Conservation (phyloP, 495 filamentous ascomycete species). For the Tuber aestivum region DNA sequence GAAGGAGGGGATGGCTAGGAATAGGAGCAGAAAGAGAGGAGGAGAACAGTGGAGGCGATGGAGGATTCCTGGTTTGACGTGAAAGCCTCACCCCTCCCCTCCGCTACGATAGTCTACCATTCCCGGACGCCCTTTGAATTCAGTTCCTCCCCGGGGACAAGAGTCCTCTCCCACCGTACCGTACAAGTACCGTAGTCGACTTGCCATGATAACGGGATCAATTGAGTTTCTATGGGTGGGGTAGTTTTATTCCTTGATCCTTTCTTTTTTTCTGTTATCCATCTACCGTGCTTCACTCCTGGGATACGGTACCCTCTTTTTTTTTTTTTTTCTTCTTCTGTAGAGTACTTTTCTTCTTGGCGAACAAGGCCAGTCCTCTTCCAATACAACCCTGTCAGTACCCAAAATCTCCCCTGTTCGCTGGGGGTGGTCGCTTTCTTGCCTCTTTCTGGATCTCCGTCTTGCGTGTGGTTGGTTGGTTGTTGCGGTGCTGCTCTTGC, state of each 20-base stretch:
- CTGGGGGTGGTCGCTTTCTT: background rate
- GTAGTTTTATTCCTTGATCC: background rate
- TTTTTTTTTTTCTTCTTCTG: background rate
- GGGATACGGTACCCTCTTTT: background rate
- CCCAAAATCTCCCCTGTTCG: background rate
- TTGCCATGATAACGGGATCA: background rate
- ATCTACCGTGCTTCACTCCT: background rate
- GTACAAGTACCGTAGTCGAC: background rate
- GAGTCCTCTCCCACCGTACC: background rate
- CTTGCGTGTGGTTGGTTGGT: background rate
- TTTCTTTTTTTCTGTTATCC: background rate
- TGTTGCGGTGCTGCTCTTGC: background rate
- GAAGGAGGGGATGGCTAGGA: background rate
- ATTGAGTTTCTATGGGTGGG: background rate
- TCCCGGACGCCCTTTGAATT: background rate
- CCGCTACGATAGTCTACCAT: background rate
- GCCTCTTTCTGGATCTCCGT: background rate
- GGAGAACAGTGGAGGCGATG: background rate
- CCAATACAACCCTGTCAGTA: background rate
- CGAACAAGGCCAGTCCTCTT: background rate
- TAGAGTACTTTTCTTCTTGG: background rate
- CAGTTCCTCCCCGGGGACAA: background rate
- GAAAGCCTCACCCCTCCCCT: background rate
- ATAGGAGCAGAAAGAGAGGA: background rate
- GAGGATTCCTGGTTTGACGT: background rate